Evolutionary conservation across 306 rosid species (phyloP).

Genomic region (Malus asiatica): DNA sequence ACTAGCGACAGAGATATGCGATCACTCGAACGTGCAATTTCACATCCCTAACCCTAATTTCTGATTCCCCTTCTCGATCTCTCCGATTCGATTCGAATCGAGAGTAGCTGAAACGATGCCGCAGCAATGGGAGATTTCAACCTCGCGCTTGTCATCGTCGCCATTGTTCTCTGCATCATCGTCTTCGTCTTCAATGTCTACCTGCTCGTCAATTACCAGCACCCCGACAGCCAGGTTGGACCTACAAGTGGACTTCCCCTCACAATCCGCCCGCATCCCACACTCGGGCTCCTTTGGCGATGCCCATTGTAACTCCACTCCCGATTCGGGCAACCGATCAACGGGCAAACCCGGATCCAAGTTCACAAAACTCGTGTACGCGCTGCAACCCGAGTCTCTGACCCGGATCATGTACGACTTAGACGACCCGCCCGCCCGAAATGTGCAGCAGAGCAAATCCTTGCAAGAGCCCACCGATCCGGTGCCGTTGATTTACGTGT

Average conservation of each 20-base stretch:
- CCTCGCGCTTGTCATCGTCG: too few relatives aligned
- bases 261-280: conserved; percentile 46
- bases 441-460: conserved; percentile 49
- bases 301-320: conserved; percentile 72
- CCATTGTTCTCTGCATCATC: too few relatives aligned
- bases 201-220: too few relatives aligned
- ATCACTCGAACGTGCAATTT: too few relatives aligned
- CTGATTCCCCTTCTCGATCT: too few relatives aligned
- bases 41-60: too few relatives aligned
- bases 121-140: too few relatives aligned
- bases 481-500: conserved; percentile 44
- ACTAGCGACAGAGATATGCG: too few relatives aligned
- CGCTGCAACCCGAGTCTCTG: conserved; percentile 55
- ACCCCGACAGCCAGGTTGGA: conserved; percentile 9
- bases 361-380: conserved; percentile 74
- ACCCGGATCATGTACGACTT: conserved; percentile 61
- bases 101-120: too few relatives aligned
- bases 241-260: conserved; percentile 51
- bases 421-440: conserved; percentile 67
- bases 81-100: too few relatives aligned
- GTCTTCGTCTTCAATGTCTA: too few relatives aligned
- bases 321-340: conserved; percentile 54
- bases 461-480: conserved; percentile 19
- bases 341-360: conserved; percentile 30
- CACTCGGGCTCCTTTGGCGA: conserved; percentile 56